Base-by-base conservation (phyloP, 345 rosid species). In the Populus alba region DNA sequence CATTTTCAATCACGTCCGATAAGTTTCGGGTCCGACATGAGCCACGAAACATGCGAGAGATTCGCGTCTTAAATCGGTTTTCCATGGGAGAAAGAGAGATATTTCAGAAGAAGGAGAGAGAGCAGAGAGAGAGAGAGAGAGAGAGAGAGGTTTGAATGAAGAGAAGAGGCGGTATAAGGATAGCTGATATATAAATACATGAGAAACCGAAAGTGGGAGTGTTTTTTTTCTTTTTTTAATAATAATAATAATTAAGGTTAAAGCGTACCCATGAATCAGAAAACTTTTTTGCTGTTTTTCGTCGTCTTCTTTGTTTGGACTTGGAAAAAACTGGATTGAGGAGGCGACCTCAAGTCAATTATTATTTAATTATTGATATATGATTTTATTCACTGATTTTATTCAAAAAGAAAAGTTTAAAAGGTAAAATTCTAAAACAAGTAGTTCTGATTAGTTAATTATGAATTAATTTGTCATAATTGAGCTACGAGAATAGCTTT, bases 21-120 rank as follows among this genome's bases (percentile, higher is more conserved):
- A 88, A 39, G 80, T 88, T 84, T 68, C 91, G 73, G 80, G 89
- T 70, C 66, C 90, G 85, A 80, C 98, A 94, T 49, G 98, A 88
- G 73, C 92, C 78, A 3, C 87, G 89, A 77, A 92, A 84, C 80
- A 92, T 78, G 77, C 91, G 89, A 79, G 94, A 87, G 85, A 94
- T 79, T 68, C 88, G 82, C 66, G 79, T 87, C 82, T 81, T 92
- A 78, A 92, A 81, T 68, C 88, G 80, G 72, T 84, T 87, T 81
- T 92, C 98, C 82, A 89, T 94, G 51, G 27, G 72, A 61, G 72
- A 80, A 73, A 68, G 22, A 78, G 72, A 77, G 63, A n/a, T 57
- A 22, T n/a, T 8, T 8, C 62, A n/a, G 62, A 53, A 53, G 38
- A 23, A 38, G 8, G 1, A 2, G 75, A 47, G 61, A 66, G 43